Conservation (phyloP, 768 basidiomycete species). For the Macrolepiota dolichaula region DNA sequence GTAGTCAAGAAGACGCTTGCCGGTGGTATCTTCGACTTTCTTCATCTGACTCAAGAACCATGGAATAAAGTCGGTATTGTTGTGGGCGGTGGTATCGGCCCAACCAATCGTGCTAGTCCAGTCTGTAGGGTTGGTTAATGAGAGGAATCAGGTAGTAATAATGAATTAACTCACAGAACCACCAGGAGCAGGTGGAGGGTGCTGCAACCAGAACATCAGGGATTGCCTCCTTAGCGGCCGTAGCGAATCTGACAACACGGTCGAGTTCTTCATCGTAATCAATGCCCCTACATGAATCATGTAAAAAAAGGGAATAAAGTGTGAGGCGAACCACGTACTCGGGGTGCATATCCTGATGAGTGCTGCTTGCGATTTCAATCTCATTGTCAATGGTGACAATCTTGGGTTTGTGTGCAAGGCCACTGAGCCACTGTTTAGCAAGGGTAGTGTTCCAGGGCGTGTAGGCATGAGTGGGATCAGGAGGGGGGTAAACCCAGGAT, state of each 20-base stretch:
- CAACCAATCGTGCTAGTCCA: conserved; percentile 50
- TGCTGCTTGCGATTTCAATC: conserved; percentile 51
- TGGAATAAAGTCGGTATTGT: conserved; percentile 51
- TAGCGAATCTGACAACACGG: conserved; percentile 39
- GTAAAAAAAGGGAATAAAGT: neutral
- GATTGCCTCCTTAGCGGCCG: conserved; percentile 39
- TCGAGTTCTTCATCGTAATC: conserved; percentile 50
- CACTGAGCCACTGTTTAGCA: conserved; percentile 41
- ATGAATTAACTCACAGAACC: conserved; percentile 33
- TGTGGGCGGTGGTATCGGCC: conserved; percentile 46
- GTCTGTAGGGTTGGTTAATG: conserved; percentile 26
- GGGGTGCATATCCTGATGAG: conserved; percentile 59
- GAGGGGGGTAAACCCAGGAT: conserved; percentile 32
- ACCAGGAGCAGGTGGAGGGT: conserved; percentile 45
- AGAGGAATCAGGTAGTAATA: neutral
- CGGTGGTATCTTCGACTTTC: conserved; percentile 26
- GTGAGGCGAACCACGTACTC: conserved; percentile 21
- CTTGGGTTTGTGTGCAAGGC: conserved; percentile 43
- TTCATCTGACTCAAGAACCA: conserved; percentile 55
- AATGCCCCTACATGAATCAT: conserved; percentile 32
- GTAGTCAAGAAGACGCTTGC: conserved; percentile 48
- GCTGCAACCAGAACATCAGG: conserved; percentile 43
- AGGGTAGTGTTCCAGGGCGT: conserved; percentile 44
- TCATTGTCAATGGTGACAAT: conserved; percentile 53
- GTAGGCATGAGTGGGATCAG: conserved; percentile 38